These are phyloP conservation scores for Juglanconis sp. DNA, from an alignment of 2,329 filamentous ascomycete species.

Conservation along the genomic window DNA sequence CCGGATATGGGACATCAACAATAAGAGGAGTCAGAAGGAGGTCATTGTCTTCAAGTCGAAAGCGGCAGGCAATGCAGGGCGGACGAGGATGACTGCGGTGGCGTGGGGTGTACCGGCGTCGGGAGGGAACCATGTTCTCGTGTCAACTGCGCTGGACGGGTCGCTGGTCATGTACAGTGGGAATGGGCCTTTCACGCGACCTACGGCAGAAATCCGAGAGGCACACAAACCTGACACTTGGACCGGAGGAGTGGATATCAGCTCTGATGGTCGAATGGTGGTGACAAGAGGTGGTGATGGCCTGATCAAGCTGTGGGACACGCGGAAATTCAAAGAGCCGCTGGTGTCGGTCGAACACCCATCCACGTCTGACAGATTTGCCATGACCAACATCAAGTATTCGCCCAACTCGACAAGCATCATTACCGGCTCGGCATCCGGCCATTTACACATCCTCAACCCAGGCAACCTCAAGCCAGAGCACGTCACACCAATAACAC, in stretches of 20 bases:
- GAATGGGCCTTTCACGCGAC: slow-evolving; percentile 79
- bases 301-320: slow-evolving; percentile 95
- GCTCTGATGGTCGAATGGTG: slow-evolving; percentile 83
- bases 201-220: slow-evolving; percentile 76
- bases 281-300: slow-evolving; percentile 90
- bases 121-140: slow-evolving; percentile 74
- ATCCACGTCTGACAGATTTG: slow-evolving; percentile 80
- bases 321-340: slow-evolving; percentile 88
- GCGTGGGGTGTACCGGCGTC: slow-evolving; percentile 77
- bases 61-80: slow-evolving; percentile 80
- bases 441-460: slow-evolving; percentile 88
- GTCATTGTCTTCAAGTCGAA: slow-evolving; percentile 95
- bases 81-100: slow-evolving; percentile 90
- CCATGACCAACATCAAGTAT: slow-evolving; percentile 85
- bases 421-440: slow-evolving; percentile 81
- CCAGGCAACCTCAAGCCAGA: slow-evolving; percentile 85
- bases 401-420: slow-evolving; percentile 80
- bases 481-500: slow-evolving; percentile 83
- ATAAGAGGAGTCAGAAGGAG: slow-evolving; percentile 84
- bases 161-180: slow-evolving; percentile 89
- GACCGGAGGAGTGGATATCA: slow-evolving; percentile 90
- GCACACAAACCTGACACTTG: slow-evolving; percentile 82
- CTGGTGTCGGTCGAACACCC: slow-evolving; percentile 74
- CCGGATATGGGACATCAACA: slow-evolving; percentile 95
- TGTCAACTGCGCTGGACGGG: slow-evolving; percentile 83